Conservation (phyloP, 1,139 yeast genomes). For the Blastobotrys buckinghamii region DNA sequence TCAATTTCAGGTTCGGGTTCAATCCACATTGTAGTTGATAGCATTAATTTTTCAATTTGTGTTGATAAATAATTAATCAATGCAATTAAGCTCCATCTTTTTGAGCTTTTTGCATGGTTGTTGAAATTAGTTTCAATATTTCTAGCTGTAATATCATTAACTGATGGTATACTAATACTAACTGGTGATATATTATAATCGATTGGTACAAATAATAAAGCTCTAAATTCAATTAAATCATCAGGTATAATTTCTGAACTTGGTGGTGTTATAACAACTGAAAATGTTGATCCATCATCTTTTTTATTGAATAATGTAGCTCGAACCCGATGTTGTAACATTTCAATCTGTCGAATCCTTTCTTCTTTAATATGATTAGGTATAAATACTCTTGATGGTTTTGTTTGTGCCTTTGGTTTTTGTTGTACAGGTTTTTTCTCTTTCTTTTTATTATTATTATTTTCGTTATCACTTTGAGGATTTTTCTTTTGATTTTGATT, state of each 20-base stretch:
- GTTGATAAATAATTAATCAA: slow-evolving; percentile 28
- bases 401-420: slow-evolving; percentile 8
- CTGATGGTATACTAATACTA: slow-evolving; percentile 19
- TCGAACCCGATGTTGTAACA: slow-evolving; percentile 20
- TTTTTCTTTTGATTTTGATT: not conserved
- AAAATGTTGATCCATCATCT: slow-evolving; percentile 16
- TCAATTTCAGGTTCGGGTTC: not conserved
- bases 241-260: slow-evolving; percentile 22
- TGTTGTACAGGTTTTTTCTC: not conserved
- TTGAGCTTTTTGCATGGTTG: slow-evolving; percentile 22
- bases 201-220: slow-evolving; percentile 26
- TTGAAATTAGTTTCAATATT: slow-evolving; percentile 30
- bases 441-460: not conserved
- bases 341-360: slow-evolving; percentile 21
- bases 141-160: slow-evolving; percentile 21
- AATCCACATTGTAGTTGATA: slow-evolving; percentile 11
- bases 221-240: slow-evolving; percentile 18
- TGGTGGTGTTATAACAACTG: slow-evolving; percentile 18
- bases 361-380: slow-evolving; percentile 19
- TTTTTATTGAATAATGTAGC: slow-evolving; percentile 12
- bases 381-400: slow-evolving; percentile 15
- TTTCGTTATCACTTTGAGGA: not conserved
- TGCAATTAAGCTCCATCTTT: slow-evolving; percentile 29
- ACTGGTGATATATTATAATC: slow-evolving; percentile 22
- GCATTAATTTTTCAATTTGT: slow-evolving; percentile 23